Conservation (phyloP, 2,329 filamentous ascomycete genomes). For the Fusarium solani-melongenae region DNA sequence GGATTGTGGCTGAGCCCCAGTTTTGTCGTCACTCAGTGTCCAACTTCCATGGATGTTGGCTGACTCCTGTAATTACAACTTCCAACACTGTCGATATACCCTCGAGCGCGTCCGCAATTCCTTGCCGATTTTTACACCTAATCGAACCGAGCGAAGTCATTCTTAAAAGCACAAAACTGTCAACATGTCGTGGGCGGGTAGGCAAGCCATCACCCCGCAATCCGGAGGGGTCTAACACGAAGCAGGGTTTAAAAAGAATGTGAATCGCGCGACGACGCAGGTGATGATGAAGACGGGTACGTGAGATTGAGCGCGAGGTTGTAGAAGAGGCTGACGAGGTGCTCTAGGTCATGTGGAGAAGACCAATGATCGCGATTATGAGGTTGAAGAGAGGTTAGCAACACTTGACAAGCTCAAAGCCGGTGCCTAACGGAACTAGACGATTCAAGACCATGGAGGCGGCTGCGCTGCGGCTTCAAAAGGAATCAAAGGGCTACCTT, state of each 20-base stretch:
- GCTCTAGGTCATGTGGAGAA: slow-evolving; percentile 89
- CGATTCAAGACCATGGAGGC: slow-evolving; percentile 98
- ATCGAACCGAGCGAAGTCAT: slow-evolving; percentile 10
- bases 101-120: slow-evolving; percentile 26
- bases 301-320: slow-evolving; percentile 33
- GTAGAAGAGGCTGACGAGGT: slow-evolving; percentile 18
- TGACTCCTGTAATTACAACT: slow-evolving; percentile 31
- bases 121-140: slow-evolving; percentile 10
- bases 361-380: slow-evolving; percentile 98
- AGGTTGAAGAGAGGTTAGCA: slow-evolving; percentile 88
- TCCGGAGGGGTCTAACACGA: slow-evolving; percentile 45
- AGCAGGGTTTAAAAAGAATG: slow-evolving; percentile 80
- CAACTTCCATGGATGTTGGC: slow-evolving; percentile 27
- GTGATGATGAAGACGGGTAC: slow-evolving; percentile 99
- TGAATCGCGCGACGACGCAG: slow-evolving; percentile 98
- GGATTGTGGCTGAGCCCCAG: slow-evolving; percentile 48
- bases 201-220: slow-evolving; percentile 44
- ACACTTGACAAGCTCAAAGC: not conserved
- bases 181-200: slow-evolving; percentile 79
- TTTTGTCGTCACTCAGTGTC: slow-evolving; percentile 46
- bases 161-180: slow-evolving; percentile 33
- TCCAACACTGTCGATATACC: slow-evolving; percentile 26
- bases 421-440: slow-evolving; percentile 58
- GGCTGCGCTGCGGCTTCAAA: slow-evolving; percentile 90
- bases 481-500: slow-evolving; percentile 97